A percentile compares a stretch with the other conserved stretches of the same genome.
Evolutionary conservation across 2,329 filamentous ascomycete genomes (phyloP).

Genomic region (Penicillium rolfsii): DNA sequence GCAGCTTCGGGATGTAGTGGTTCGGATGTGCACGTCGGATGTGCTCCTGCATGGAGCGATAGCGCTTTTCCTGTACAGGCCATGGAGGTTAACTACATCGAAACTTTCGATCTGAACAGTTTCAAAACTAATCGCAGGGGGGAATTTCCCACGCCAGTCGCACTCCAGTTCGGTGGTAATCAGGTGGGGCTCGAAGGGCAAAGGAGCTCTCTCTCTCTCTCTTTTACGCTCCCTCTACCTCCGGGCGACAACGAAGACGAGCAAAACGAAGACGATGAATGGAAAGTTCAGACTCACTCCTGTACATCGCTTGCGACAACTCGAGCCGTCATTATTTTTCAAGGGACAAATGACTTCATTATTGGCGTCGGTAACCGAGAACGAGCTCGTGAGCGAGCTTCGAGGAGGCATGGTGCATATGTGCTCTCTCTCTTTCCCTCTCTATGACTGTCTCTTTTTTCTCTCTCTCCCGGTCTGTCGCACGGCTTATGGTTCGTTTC

Average conservation of each 20-base stretch:
- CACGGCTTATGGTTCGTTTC: neutral
- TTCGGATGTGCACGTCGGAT: constrained; percentile 96
- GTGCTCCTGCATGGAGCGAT: constrained; percentile 99
- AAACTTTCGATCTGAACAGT: constrained; percentile 3
- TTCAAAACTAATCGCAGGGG: constrained; percentile 11
- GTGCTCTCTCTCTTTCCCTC: constrained; percentile 7
- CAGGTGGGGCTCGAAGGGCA: constrained; percentile 17
- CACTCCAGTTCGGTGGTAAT: neutral
- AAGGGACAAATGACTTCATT: constrained; percentile 97
- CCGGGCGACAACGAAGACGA: neutral
- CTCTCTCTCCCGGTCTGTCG: neutral
- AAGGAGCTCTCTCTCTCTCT: neutral
- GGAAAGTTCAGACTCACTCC: constrained; percentile 71
- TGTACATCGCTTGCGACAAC: constrained; percentile 95
- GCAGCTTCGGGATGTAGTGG: constrained; percentile 96
- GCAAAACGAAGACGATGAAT: constrained; percentile 7
- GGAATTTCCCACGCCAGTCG: neutral
- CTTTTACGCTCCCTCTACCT: no score
- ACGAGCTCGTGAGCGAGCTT: constrained; percentile 83
- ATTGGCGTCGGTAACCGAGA: constrained; percentile 87
- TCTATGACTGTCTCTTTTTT: no score
- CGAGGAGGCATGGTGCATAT: constrained; percentile 80
- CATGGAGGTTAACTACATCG: constrained; percentile 13
- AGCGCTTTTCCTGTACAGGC: constrained; percentile 77
- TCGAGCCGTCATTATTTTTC: constrained; percentile 93